phyloP scores from a whole-genome alignment of 352 stramenopile species.

The Phytopythium ostracodes region DNA sequence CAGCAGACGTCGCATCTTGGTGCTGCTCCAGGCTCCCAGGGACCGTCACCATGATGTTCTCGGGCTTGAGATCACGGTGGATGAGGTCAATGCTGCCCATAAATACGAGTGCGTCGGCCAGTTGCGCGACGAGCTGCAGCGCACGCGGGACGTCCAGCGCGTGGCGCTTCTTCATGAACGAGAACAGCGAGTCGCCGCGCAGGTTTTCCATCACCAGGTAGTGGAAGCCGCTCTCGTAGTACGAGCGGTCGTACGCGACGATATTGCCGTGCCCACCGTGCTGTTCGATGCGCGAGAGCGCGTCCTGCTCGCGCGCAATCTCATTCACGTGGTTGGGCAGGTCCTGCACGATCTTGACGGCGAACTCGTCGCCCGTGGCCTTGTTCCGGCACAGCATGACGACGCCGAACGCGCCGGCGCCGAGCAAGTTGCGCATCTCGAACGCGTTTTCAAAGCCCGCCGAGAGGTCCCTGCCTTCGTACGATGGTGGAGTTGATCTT shows the following conservation, averaged over 20 bases:
- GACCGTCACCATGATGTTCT: conserved; percentile 76
- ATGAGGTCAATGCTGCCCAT: conserved; percentile 59
- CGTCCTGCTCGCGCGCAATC: conserved; percentile 54
- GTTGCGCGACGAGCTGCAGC: conserved; percentile 50
- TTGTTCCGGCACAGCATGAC: conserved; percentile 82
- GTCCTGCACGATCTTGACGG: conserved; percentile 80
- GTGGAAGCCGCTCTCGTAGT: conserved; percentile 74
- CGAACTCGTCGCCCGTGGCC: conserved; percentile 46
- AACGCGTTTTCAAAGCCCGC: conserved; percentile 58
- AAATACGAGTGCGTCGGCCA: conserved; percentile 67
- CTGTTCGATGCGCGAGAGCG: conserved; percentile 44
- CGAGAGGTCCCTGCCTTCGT: not conserved
- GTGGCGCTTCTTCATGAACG: conserved; percentile 55
- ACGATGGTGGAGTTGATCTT: not conserved
- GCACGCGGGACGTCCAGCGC: conserved; percentile 38
- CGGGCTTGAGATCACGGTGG: conserved; percentile 88
- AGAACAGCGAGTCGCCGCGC: conserved; percentile 57
- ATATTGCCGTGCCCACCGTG: conserved; percentile 62
- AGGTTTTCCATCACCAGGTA: conserved; percentile 84
- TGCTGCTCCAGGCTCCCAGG: conserved; percentile 7
- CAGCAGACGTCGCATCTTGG: conserved; percentile 21
- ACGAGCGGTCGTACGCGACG: conserved; percentile 55
- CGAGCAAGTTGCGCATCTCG: conserved; percentile 55
- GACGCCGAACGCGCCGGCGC: conserved; percentile 72
- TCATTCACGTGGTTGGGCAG: conserved; percentile 46